Evolutionary conservation across 164 flowering plant genomes (phyloP).

Genomic region (Euptelea pleiosperma): DNA sequence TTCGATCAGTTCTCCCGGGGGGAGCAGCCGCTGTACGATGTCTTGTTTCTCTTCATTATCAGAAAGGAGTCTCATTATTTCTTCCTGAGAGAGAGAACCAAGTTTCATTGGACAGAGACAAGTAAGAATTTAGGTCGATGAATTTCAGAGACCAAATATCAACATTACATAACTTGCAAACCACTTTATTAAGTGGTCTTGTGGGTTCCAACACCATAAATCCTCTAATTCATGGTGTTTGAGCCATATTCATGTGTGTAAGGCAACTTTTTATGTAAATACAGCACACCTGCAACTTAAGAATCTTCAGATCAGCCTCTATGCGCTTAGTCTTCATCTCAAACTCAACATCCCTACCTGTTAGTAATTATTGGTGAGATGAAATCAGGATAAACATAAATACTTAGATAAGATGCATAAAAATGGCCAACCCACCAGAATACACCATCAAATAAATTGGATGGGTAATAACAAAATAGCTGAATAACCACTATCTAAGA

Average conservation of each 20-base stretch:
- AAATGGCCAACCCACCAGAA: background rate
- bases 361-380: background rate
- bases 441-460: background rate
- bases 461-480: background rate
- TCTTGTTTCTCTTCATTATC: conserved; percentile 38
- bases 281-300: conserved; percentile 65
- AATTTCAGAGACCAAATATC: background rate
- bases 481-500: background rate
- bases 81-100: conserved; percentile 49
- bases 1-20: conserved; percentile 64
- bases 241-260: background rate
- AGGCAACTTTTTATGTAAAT: background rate
- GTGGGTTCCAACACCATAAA: background rate
- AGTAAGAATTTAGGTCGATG: background rate
- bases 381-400: background rate
- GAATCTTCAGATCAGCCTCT: conserved; percentile 79
- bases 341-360: conserved; percentile 50
- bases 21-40: conserved; percentile 46
- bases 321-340: conserved; percentile 54
- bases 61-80: conserved; percentile 39
- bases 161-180: background rate
- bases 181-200: too few species aligned
- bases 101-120: background rate
- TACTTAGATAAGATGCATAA: background rate
- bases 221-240: background rate